Percentiles rank a stretch among this genome's conserved stretches.
Evolutionary conservation across 2,329 filamentous ascomycete genomes (phyloP).

Genomic region (Aspergillus sp.): DNA sequence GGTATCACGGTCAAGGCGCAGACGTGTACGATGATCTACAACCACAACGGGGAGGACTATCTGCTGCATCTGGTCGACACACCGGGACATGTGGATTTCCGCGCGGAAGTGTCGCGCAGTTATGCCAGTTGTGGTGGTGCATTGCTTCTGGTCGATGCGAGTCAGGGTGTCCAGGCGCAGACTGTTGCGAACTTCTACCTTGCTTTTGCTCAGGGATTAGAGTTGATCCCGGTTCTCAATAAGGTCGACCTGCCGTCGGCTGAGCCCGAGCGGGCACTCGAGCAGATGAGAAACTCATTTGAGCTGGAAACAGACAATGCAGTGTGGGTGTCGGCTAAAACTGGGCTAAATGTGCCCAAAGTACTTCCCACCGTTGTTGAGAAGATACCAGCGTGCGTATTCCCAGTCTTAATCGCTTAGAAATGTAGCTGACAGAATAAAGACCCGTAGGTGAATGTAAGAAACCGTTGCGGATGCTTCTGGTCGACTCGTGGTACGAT

Average conservation of each 20-base stretch:
- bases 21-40: constrained; percentile 97
- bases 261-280: constrained; percentile 75
- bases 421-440: constrained; percentile 14
- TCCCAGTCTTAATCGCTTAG: background rate
- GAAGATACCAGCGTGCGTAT: constrained; percentile 60
- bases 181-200: constrained; percentile 98
- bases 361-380: constrained; percentile 81
- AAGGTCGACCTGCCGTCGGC: constrained; percentile 91
- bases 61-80: constrained; percentile 93
- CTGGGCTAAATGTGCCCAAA: constrained; percentile 76
- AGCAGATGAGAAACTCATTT: constrained; percentile 79
- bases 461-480: constrained; percentile 71
- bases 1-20: constrained; percentile 99
- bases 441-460: constrained; percentile 63
- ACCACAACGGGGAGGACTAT: constrained; percentile 77
- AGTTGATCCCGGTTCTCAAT: constrained; percentile 87
- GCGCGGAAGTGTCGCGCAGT: constrained; percentile 88
- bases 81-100: constrained; percentile 94
- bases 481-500: constrained; percentile 98
- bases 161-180: constrained; percentile 93
- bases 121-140: constrained; percentile 96
- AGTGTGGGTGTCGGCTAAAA: constrained; percentile 83
- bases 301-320: constrained; percentile 74
- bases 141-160: constrained; percentile 86
- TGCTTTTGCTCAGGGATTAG: constrained; percentile 83